Conservation (phyloP, 805 yeast genomes). For the Wickerhamiella australiensis region DNA sequence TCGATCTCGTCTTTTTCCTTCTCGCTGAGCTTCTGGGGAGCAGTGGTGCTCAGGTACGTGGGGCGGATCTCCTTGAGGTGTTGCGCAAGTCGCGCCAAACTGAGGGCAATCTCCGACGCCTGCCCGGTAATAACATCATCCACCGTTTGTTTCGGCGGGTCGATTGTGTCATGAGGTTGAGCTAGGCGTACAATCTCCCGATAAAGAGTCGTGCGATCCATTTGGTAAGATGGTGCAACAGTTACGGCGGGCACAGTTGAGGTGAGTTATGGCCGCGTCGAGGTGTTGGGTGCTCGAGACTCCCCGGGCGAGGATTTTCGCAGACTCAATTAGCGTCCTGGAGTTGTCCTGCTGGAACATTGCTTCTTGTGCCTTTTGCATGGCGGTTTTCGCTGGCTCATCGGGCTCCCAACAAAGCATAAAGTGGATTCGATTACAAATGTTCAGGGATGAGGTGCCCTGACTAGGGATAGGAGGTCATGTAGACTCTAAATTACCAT, state of each 20-base stretch:
- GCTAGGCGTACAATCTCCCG: slow-evolving; percentile 23
- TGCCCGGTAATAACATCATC: slow-evolving; percentile 24
- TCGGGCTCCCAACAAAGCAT: slow-evolving; percentile 8
- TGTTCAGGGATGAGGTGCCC: background rate
- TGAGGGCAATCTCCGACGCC: slow-evolving; percentile 19
- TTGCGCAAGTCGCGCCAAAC: slow-evolving; percentile 17
- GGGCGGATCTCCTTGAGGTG: slow-evolving; percentile 24
- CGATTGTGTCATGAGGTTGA: slow-evolving; percentile 12
- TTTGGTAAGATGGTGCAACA: slow-evolving; percentile 7
- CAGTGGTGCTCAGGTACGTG: slow-evolving; percentile 25
- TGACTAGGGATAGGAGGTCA: too few species aligned
- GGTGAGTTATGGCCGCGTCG: background rate
- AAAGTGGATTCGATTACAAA: background rate
- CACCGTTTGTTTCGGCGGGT: background rate
- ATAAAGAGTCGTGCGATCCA: slow-evolving; percentile 22
- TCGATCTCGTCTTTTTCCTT: slow-evolving; percentile 32
- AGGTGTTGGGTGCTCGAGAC: background rate
- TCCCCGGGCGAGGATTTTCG: background rate
- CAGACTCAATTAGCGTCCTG: background rate
- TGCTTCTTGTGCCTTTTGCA: slow-evolving; percentile 7
- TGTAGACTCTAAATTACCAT: too few species aligned
- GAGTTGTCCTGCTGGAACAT: background rate
- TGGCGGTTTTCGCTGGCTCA: slow-evolving; percentile 1
- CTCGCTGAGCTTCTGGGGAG: slow-evolving; percentile 25
- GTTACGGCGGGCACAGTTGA: background rate